phyloP scores from a whole-genome alignment of 2,329 filamentous ascomycete genomes.

The Diaporthe citri region DNA sequence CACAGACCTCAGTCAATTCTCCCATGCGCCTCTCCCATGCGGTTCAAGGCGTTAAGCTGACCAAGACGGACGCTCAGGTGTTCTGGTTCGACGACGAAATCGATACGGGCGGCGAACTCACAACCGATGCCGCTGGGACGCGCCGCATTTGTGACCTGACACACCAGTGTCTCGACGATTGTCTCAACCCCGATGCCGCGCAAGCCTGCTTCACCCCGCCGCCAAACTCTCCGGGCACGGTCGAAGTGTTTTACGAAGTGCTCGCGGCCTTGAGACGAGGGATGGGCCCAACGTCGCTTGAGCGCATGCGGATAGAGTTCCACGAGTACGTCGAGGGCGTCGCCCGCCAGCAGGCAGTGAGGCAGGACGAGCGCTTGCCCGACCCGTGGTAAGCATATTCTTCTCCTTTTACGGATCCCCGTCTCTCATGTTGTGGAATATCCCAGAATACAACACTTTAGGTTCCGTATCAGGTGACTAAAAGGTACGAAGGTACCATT shows the following conservation, averaged over 20 bases:
- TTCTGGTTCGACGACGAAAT: conserved; percentile 15
- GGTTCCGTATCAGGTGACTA: too few species aligned
- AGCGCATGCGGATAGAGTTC: conserved; percentile 6
- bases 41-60: background rate
- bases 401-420: too few species aligned
- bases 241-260: background rate
- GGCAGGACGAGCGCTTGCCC: background rate
- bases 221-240: background rate
- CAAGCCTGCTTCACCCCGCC: background rate
- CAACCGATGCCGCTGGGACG: background rate
- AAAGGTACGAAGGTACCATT: background rate
- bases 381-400: background rate
- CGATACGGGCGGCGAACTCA: conserved; percentile 9
- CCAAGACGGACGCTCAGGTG: background rate
- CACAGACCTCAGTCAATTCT: fast-evolving
- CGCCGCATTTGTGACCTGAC: background rate
- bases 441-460: too few species aligned
- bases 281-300: background rate
- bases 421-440: too few species aligned
- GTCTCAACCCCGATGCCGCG: background rate
- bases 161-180: background rate
- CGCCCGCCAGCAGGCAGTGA: background rate
- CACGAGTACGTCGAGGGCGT: conserved; percentile 3
- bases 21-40: background rate
- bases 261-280: background rate